Evolutionary conservation across 2,329 filamentous ascomycete genomes (phyloP).

Genomic region (Colletotrichum salicis): DNA sequence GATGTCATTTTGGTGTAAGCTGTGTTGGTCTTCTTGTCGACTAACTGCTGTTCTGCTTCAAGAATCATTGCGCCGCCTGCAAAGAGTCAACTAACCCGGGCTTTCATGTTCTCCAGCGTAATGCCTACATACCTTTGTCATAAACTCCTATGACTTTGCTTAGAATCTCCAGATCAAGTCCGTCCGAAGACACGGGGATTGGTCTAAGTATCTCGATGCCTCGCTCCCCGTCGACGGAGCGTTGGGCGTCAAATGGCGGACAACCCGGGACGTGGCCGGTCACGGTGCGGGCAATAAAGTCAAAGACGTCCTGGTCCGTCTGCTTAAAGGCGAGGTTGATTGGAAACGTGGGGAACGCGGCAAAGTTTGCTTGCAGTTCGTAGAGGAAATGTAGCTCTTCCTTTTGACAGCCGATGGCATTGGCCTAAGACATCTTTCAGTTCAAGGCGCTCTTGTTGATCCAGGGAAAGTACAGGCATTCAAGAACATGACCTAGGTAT

Average conservation of each 20-base stretch:
- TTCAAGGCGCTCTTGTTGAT: neutral
- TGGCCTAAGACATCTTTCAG: constrained; percentile 41
- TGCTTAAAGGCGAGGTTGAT: constrained; percentile 58
- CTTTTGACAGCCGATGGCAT: constrained; percentile 49
- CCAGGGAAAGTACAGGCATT: too few species aligned
- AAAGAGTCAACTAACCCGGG: too few species aligned
- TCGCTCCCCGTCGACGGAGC: constrained; percentile 54
- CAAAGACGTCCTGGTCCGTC: constrained; percentile 55
- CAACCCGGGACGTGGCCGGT: constrained; percentile 48
- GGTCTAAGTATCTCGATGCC: constrained; percentile 50
- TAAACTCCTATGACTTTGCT: constrained; percentile 55
- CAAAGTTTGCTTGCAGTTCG: constrained; percentile 55
- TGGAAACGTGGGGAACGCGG: constrained; percentile 58
- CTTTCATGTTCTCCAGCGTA: neutral
- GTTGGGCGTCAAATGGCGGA: constrained; percentile 52
- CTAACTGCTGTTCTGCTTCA: constrained; percentile 51
- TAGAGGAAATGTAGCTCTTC: constrained; percentile 56
- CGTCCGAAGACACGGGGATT: constrained; percentile 49
- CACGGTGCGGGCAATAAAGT: constrained; percentile 51
- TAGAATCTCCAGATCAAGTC: constrained; percentile 51
- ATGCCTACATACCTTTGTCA: constrained; percentile 47
- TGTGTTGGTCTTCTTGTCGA: constrained; percentile 50
- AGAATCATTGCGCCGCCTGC: constrained; percentile 53
- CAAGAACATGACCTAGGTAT: too few species aligned
- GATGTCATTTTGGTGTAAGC: constrained; percentile 52